phyloP scores from a whole-genome alignment of 2,329 filamentous ascomycete species.

The Aspergillus alliaceus region DNA sequence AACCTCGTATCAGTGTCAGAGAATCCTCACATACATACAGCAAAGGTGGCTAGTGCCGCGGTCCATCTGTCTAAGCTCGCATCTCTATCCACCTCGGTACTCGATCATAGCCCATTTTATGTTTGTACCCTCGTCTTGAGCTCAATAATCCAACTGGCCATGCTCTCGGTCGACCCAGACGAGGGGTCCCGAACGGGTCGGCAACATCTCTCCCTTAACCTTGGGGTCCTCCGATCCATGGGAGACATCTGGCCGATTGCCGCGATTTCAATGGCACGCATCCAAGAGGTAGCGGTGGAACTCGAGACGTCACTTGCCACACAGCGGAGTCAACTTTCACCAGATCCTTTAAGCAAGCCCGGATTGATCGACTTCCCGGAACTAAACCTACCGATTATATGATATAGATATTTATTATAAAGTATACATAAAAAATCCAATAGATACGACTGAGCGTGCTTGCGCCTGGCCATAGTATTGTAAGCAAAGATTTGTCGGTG shows the following conservation, averaged over 20 bases:
- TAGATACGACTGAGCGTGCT: no score
- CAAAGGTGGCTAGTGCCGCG: not conserved
- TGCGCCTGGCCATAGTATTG: no score
- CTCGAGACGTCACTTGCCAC: not conserved
- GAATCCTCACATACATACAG: constrained; percentile 1
- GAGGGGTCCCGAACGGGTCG: not conserved
- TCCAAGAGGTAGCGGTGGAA: not conserved
- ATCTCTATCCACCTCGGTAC: not conserved
- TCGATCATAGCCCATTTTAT: constrained; percentile 8
- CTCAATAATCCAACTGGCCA: constrained; percentile 8
- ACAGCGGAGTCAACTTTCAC: not conserved
- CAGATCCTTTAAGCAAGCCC: not conserved
- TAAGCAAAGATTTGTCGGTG: no score
- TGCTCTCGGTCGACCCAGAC: not conserved
- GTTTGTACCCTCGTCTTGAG: constrained; percentile 6
- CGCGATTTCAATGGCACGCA: not conserved
- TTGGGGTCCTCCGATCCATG: constrained; percentile 7
- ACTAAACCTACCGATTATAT: not conserved
- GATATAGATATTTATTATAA: no score
- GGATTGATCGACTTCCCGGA: not conserved
- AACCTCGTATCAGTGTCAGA: not conserved
- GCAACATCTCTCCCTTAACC: constrained; percentile 3
- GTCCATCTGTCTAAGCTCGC: constrained; percentile 3
- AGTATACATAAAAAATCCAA: no score
- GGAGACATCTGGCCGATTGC: constrained; percentile 6